Base-by-base conservation (phyloP, 768 basidiomycete species). In the Tubosaeta brunneosetosa region DNA sequence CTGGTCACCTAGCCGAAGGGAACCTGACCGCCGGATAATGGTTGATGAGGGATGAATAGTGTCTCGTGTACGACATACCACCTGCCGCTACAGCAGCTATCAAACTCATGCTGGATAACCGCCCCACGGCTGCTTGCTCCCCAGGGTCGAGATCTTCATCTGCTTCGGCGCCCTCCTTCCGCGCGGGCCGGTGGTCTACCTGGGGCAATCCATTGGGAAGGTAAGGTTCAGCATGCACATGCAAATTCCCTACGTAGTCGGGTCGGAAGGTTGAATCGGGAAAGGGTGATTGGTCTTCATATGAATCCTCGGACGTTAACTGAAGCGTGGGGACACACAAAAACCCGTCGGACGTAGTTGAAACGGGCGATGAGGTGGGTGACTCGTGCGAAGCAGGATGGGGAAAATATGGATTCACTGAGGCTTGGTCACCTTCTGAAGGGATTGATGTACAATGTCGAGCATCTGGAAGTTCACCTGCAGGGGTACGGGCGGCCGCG, bases 71-170 rank as follows among this genome's bases (percentile, higher is more conserved):
- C 47, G 49, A 73, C 78, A 64, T 66, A 88, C 86, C 85, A 56
- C 82, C 84, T 26, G 91, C 89, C 29, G 88, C 81, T 12, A 93
- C 83, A 8, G 91, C 85, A 36, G 93, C 93, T 74, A 95, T 89
- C 47, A 97, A 73, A 65, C 90, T 91, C 92, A 97, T 93, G 61
- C 91, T 91, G 5, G 91, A 89, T 45, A 95, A 74, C 52, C 92
- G 79, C 6, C 94, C 94, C 17, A 92, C 78, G 5, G 88, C 83
- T 13, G 87, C 90, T 65, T 94, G 91, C 58, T 91, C 82, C 29
- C 71, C 72, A 14, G 70, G 59, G 50, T 74, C 72, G 26, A 62
- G 56, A 29, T 72, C 80, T 47, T 76, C 76, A 29, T 76, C 76
- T 12, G 73, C 47, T 27, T 66, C 62, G 41, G 52, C 47, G 13